phyloP scores from a whole-genome alignment of 495 filamentous ascomycete genomes.

The Haplographium delicatum region DNA sequence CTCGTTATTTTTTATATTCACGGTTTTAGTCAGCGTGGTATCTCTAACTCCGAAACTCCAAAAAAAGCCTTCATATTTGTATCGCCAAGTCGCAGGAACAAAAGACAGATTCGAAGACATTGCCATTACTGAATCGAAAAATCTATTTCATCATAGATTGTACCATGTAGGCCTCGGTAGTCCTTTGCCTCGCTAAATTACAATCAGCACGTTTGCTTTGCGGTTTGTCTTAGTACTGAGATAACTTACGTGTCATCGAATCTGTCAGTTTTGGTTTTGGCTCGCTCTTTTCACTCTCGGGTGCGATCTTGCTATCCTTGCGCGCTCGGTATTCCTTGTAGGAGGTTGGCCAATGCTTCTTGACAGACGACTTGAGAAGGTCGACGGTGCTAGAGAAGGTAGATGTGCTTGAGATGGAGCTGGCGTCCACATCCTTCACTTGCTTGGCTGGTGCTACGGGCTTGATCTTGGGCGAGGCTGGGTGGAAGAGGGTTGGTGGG shows the following conservation, averaged over 20 bases:
- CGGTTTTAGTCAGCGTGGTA: no score
- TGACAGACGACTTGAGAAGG: constrained; percentile 24
- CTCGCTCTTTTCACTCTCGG: neutral
- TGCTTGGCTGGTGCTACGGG: constrained; percentile 2
- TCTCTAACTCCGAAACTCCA: neutral
- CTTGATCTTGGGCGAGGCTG: constrained; percentile 17
- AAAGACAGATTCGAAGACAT: no score
- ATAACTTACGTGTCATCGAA: constrained; percentile 14
- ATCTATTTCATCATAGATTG: constrained; percentile 5
- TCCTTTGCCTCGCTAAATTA: no score
- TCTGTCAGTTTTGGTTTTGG: constrained; percentile 9
- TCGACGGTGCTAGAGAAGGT: constrained; percentile 28
- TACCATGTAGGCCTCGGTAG: constrained; percentile 19
- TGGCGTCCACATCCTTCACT: constrained; percentile 20
- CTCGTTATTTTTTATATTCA: no score
- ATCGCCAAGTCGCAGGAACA: constrained; percentile 7
- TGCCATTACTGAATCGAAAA: no score
- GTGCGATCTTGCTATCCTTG: constrained; percentile 1
- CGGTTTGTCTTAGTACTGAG: no score
- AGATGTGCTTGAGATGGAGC: constrained; percentile 28
- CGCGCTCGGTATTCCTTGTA: constrained; percentile 6
- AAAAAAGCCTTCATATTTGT: neutral
- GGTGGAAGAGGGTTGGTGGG: constrained; percentile 15
- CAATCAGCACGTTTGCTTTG: no score
- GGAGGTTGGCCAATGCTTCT: constrained; percentile 11